phyloP scores from a whole-genome alignment of 768 basidiomycete species.

The Chiua virens region DNA sequence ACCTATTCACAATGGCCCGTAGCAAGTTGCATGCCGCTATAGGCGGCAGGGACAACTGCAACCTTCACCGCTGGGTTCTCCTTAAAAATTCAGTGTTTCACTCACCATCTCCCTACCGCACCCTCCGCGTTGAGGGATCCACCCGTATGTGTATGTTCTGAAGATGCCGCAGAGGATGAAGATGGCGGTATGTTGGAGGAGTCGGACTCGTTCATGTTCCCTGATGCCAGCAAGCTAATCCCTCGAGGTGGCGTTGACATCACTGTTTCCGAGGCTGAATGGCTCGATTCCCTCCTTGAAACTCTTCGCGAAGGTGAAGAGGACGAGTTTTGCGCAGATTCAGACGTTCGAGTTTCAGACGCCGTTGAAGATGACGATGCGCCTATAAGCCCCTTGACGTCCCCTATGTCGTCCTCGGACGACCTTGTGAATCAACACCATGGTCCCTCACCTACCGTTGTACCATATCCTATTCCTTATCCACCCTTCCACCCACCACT shows the following conservation, averaged over 20 bases:
- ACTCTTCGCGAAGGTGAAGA: slow-evolving; percentile 71
- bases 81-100: slow-evolving; percentile 80
- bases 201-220: slow-evolving; percentile 76
- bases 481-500: slow-evolving; percentile 61
- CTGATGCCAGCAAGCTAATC: slow-evolving; percentile 65
- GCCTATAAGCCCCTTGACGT: slow-evolving; percentile 58
- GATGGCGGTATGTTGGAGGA: slow-evolving; percentile 44
- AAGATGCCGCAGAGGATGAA: slow-evolving; percentile 50
- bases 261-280: slow-evolving; percentile 66
- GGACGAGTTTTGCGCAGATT: slow-evolving; percentile 51
- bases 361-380: slow-evolving; percentile 56
- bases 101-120: slow-evolving; percentile 45
- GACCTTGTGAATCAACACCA: slow-evolving; percentile 61
- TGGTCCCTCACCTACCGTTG: slow-evolving; percentile 46
- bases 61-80: slow-evolving; percentile 84
- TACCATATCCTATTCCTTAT: slow-evolving; percentile 65
- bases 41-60: slow-evolving; percentile 63
- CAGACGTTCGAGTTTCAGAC: slow-evolving; percentile 47
- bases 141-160: slow-evolving; percentile 31
- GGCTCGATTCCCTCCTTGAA: slow-evolving; percentile 82
- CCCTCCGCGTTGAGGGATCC: slow-evolving; percentile 25
- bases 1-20: slow-evolving; percentile 64
- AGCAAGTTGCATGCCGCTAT: slow-evolving; percentile 70
- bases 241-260: slow-evolving; percentile 31
- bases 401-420: slow-evolving; percentile 78